Conservation (phyloP, 495 filamentous ascomycete genomes). For the Achaetomiella virescens region DNA sequence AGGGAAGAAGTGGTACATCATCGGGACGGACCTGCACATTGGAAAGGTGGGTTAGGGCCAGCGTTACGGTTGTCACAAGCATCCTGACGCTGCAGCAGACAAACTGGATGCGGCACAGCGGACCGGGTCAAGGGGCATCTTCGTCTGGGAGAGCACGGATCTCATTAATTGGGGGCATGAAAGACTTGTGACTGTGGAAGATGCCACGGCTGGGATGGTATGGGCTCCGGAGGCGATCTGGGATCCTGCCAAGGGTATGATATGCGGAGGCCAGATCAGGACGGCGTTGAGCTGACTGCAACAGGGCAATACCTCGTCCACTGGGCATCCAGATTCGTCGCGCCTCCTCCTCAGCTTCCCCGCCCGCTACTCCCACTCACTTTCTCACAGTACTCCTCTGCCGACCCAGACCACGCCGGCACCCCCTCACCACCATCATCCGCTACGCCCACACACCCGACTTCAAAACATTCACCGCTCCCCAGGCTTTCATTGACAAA, state of each 20-base stretch:
- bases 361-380: slow-evolving; percentile 2
- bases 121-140: slow-evolving; percentile 44
- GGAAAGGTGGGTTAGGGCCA: slow-evolving; percentile 32
- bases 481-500: slow-evolving; percentile 41
- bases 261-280: too few relatives aligned
- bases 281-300: neutral
- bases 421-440: slow-evolving; percentile 35
- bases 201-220: slow-evolving; percentile 48
- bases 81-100: slow-evolving; percentile 28
- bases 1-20: slow-evolving; percentile 49
- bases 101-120: slow-evolving; percentile 47
- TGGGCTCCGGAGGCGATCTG: slow-evolving; percentile 52
- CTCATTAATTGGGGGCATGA: slow-evolving; percentile 44
- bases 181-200: slow-evolving; percentile 44
- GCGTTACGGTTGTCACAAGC: neutral
- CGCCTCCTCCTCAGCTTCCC: neutral
- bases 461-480: slow-evolving; percentile 37
- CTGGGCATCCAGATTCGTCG: slow-evolving; percentile 49
- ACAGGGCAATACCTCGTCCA: slow-evolving; percentile 44
- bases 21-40: slow-evolving; percentile 49
- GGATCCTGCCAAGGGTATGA: slow-evolving; percentile 40
- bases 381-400: slow-evolving; percentile 31
- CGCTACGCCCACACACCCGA: slow-evolving; percentile 41
- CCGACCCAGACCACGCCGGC: slow-evolving; percentile 34
- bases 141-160: slow-evolving; percentile 49